Evolutionary conservation across 495 filamentous ascomycete genomes (phyloP), one percentile per base, ranked within the genome.

Genomic region (Endocarpon pusillum): DNA sequence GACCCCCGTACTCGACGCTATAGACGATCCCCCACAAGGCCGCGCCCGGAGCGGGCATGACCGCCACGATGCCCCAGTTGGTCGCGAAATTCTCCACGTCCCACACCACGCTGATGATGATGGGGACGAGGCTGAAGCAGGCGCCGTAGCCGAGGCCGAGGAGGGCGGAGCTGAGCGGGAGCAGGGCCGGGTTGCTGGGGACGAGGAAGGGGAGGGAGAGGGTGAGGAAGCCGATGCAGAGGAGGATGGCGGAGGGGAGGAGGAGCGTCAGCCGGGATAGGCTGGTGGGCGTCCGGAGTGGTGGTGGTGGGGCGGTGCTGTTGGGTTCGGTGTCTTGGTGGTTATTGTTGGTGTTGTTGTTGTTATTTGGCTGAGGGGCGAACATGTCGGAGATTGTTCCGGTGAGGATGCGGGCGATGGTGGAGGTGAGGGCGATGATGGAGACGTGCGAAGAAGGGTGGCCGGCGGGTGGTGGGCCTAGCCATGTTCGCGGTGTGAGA

Each of bases 51-150:
- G 86, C 89, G 6, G 89, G 89, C 32, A 85, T 77, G 59, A 91
- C 81, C 21, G 81, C 81, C 11, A 97, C 75, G 39, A 94, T 83
- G 10, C 89, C 89, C 76, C 87, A 97, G 44, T 97, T 96, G 2
- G 89, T 97, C 38, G 81, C 89, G 52, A 96, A 96, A 53, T 96
- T 97, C 58, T 94, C 82, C 1, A 93, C 84, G 22, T 89, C 89
- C 89, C 89, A 97, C 28, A 96, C 85, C 17, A 94, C 81, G 34
- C 71, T 78, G 42, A 94, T 74, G 39, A 94, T 78, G 47, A 94
- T 94, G 3, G 89, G 89, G 0, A 75, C 71, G 10, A 97, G 67
- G 24, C 73, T 78, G 58, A 97, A 97, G 24, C 81, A 70, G 18
- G 84, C 83, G 29, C 89, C 89, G 48, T 97, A 97, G 25, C 87